These are phyloP conservation scores for Hibiscus trionum DNA, from an alignment of 345 rosid genomes.

Conservation along the genomic window DNA sequence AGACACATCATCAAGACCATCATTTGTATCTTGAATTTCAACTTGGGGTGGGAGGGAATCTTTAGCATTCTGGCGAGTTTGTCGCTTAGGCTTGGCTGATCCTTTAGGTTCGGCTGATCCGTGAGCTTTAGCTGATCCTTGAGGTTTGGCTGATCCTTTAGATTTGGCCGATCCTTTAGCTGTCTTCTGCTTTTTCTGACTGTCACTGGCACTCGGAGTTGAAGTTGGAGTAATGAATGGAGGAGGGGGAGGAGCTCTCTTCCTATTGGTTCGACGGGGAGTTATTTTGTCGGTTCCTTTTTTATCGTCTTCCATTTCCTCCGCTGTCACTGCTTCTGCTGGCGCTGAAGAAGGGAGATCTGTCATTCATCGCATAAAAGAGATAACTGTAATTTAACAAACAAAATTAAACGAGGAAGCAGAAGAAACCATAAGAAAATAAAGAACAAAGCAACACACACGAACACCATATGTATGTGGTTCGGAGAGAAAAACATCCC, in stretches of 20 bases:
- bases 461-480: no score
- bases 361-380: neutral
- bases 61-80: neutral
- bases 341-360: neutral
- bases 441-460: no score
- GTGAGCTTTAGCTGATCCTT: neutral
- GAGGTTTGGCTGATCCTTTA: neutral
- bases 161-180: neutral
- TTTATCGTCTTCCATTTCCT: neutral
- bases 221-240: neutral
- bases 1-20: neutral
- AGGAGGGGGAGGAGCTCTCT: neutral
- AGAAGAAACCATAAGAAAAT: no score
- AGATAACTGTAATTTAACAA: neutral
- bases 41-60: neutral
- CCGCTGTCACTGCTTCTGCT: neutral
- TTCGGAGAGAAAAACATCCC: no score
- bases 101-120: neutral
- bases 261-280: neutral
- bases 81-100: neutral
- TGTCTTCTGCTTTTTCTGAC: neutral
- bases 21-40: neutral
- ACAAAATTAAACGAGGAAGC: no score
- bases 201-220: neutral
- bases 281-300: neutral